Evolutionary conservation across 768 basidiomycete species (phyloP), one percentile per base, ranked within the genome.

Genomic region (Panaeolus papilionaceus): DNA sequence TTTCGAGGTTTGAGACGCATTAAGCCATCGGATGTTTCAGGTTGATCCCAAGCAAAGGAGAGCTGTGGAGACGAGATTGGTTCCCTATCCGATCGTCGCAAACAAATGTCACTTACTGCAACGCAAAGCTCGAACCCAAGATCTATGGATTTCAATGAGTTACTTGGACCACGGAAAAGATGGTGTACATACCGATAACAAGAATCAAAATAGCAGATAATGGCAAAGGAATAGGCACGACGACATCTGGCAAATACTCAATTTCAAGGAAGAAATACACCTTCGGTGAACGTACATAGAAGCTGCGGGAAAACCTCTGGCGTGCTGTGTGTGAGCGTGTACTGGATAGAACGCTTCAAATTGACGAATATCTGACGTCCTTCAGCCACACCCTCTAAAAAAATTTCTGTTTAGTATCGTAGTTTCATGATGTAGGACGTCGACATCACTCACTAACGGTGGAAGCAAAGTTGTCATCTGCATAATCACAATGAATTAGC

Each of bases 391-490:
- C 89, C 89, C 82, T 89, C 86, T 88, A 71, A 45, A 61, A 61
- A 37, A n/a, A 51, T 39, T 64, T 20, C 20, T 3, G 65, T 42
- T 65, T 61, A 42, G 28, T 12, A 8, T 18, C 44, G 2, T 6
- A 9, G 11, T 26, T 14, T 14, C 28, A 28, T 64, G 38, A 16
- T n/a, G 33, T 28, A 58, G 23, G 26, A 47, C 7, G 14, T n/a
- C 9, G 10, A 12, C 61, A 38, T 7, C 58, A 87, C 86, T 84
- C 68, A 87, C 86, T 89, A 66, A 91, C 88, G 61, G 88, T 89
- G 1, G 89, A 90, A 4, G 90, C 89, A 71, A 91, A 91, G 71
- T 91, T 91, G 73, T 91, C 90, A 68, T 91, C 88, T 88, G 62
- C 8, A 40, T 40, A 10, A 63, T 38, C n/a, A 39, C 51, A 33